phyloP scores from a whole-genome alignment of 257 asterid genomes.

The Nicotiana benthamiana region DNA sequence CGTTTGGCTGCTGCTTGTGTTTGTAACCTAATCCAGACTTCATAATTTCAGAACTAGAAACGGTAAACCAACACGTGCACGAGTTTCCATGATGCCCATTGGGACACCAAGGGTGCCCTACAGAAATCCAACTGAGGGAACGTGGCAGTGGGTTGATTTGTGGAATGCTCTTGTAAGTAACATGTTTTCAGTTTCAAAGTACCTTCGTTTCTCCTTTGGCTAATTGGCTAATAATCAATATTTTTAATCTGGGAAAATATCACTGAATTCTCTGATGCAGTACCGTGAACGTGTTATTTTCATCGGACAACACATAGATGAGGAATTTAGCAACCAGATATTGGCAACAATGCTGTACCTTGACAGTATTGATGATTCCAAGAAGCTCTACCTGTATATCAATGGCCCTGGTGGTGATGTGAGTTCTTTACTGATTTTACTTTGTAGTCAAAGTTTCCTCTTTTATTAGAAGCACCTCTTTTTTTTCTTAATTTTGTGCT shows the following conservation, averaged over 20 bases:
- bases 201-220: background rate
- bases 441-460: background rate
- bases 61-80: slow-evolving; percentile 46
- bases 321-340: slow-evolving; percentile 81
- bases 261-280: slow-evolving; percentile 36
- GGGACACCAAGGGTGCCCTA: slow-evolving; percentile 91
- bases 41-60: slow-evolving; percentile 28
- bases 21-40: slow-evolving; percentile 5
- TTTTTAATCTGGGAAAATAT: background rate
- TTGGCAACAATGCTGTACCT: slow-evolving; percentile 94
- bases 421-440: slow-evolving; percentile 27
- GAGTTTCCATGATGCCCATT: slow-evolving; percentile 83
- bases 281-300: slow-evolving; percentile 87
- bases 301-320: slow-evolving; percentile 71
- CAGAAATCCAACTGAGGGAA: slow-evolving; percentile 59
- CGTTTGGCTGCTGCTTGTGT: background rate
- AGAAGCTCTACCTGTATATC: slow-evolving; percentile 59
- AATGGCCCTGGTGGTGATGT: slow-evolving; percentile 98
- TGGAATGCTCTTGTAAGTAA: slow-evolving; percentile 96
- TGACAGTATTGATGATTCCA: slow-evolving; percentile 69
- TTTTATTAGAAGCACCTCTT: background rate
- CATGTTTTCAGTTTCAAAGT: background rate
- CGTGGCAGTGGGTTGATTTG: slow-evolving; percentile 92
- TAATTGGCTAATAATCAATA: background rate
- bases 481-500: background rate